Conservation (phyloP, 2,329 filamentous ascomycete species). For the Trichothecium roseum region DNA sequence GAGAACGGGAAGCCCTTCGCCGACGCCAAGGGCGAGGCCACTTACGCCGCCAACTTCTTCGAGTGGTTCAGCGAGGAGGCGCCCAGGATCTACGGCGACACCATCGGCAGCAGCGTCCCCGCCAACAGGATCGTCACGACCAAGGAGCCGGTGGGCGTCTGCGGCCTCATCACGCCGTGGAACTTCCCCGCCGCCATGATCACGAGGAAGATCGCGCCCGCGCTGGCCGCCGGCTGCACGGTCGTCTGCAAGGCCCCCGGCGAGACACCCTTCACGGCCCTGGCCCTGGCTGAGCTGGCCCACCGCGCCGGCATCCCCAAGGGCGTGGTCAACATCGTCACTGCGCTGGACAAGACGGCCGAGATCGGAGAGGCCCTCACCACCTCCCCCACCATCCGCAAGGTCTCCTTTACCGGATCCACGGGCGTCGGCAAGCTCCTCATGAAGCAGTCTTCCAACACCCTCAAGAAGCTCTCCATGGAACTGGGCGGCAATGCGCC, state of each 20-base stretch:
- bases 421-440: constrained; percentile 60
- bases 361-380: constrained; percentile 71
- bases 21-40: constrained; percentile 62
- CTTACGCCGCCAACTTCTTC: constrained; percentile 65
- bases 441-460: constrained; percentile 80
- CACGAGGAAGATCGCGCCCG: constrained; percentile 59
- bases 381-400: constrained; percentile 61
- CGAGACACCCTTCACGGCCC: constrained; percentile 85
- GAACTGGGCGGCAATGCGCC: constrained; percentile 93
- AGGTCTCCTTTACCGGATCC: constrained; percentile 89
- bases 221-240: constrained; percentile 88
- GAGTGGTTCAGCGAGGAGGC: constrained; percentile 80
- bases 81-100: constrained; percentile 62
- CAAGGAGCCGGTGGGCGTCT: constrained; percentile 78
- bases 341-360: constrained; percentile 66
- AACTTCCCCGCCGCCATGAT: constrained; percentile 79
- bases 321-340: constrained; percentile 85
- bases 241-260: constrained; percentile 85
- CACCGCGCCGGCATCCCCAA: constrained; percentile 80
- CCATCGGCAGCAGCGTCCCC: constrained; percentile 58
- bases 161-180: constrained; percentile 78
- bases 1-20: constrained; percentile 81
- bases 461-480: constrained; percentile 74
- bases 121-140: constrained; percentile 68
- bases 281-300: constrained; percentile 79